Evolutionary conservation across 176 grass and related monocot genomes (phyloP).

Genomic region (Pontederia crassipes): DNA sequence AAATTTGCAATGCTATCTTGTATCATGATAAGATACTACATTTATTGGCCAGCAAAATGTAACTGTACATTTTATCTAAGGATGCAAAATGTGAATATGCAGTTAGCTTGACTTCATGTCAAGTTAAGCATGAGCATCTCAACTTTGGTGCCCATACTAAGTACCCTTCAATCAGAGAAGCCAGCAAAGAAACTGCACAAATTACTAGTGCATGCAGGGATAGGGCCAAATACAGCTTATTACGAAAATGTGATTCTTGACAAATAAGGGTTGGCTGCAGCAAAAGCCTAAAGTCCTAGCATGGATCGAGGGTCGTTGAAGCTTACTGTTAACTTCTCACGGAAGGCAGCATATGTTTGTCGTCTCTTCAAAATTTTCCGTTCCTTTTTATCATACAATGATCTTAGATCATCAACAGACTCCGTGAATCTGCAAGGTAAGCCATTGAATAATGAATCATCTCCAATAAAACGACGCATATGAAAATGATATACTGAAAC

Average conservation of each 20-base stretch:
- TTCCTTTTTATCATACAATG: constrained; percentile 47
- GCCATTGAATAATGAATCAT: not conserved
- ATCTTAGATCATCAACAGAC: constrained; percentile 75
- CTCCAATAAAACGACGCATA: not conserved
- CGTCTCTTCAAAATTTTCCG: constrained; percentile 52
- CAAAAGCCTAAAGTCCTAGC: not conserved
- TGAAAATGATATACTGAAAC: not conserved
- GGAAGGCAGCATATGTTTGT: constrained; percentile 56
- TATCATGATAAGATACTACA: no score
- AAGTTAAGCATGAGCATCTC: no score
- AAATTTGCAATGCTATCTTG: no score
- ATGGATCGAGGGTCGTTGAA: not conserved
- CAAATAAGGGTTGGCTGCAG: not conserved
- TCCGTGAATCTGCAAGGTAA: constrained; percentile 38
- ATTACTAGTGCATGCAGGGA: no score
- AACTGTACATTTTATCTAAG: no score
- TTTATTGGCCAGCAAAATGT: no score
- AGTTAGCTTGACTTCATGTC: no score
- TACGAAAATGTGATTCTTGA: not conserved
- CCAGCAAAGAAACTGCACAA: no score
- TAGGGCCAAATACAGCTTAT: no score
- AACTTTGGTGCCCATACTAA: no score
- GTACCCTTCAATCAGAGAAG: no score
- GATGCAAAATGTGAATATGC: no score
- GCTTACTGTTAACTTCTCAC: constrained; percentile 75